Conservation (phyloP, 2,329 filamentous ascomycete species). For the Tolypocladium ophioglossoides region DNA sequence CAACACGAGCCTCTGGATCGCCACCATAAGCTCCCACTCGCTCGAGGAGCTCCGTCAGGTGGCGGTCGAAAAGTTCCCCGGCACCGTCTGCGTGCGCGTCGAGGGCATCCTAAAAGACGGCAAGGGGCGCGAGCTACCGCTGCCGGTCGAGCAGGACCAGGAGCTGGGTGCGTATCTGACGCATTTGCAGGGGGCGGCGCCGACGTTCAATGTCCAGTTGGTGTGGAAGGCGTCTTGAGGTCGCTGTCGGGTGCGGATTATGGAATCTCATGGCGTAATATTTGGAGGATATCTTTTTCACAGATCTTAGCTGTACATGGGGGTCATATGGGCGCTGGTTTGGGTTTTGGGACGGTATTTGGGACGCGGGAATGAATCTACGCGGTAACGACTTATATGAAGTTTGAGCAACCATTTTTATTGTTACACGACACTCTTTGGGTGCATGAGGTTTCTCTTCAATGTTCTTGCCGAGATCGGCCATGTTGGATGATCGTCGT, state of each 20-base stretch:
- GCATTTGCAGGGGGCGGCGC: constrained; percentile 41
- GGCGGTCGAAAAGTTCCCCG: constrained; percentile 50
- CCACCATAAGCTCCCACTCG: constrained; percentile 46
- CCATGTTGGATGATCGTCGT: too few species aligned
- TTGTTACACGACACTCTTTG: too few species aligned
- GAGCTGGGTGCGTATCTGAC: constrained; percentile 63
- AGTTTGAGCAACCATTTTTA: background rate
- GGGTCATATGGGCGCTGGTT: background rate
- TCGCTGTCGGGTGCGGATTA: background rate
- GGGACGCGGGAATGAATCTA: background rate
- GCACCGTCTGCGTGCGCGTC: constrained; percentile 46
- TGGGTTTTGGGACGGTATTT: background rate
- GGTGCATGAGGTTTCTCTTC: too few species aligned
- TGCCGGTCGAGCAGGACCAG: constrained; percentile 58
- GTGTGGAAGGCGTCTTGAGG: constrained; percentile 18
- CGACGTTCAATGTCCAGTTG: constrained; percentile 32
- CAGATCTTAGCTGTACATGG: background rate
- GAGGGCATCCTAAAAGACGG: constrained; percentile 55
- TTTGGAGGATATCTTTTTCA: background rate
- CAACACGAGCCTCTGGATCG: constrained; percentile 51
- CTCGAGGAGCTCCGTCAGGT: constrained; percentile 53
- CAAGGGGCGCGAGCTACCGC: constrained; percentile 48
- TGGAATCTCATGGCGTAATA: background rate
- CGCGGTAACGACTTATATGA: background rate
- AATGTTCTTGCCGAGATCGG: background rate